Base-by-base conservation (phyloP, 2,329 filamentous ascomycete species). In the Emmonsiellopsis sp. region DNA sequence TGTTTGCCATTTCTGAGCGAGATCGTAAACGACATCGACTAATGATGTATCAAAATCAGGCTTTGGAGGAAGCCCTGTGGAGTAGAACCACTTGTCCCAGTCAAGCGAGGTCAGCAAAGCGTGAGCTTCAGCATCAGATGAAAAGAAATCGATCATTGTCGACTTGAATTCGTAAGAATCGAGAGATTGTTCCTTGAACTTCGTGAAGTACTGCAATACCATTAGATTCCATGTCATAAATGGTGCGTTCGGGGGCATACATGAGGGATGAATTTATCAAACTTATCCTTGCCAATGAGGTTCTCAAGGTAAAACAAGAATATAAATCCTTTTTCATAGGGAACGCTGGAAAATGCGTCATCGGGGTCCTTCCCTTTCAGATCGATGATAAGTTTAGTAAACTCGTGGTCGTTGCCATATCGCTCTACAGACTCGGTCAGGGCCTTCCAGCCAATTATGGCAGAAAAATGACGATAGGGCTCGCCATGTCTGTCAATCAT, bases 261-360 rank as follows among this genome's bases (percentile, higher is more conserved):
- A 69, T 95, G 84, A 13, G 91, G 90, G 64, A 97, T 96, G 71
- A 97, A 98, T 62, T 84, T 86, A 76, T 97, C 88, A 74, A 93
- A 98, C 67, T 87, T 86, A n/a, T 85, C 78, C 56, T 87, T 86
- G 37, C 89, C 88, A 3, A 97, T 79, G 1, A 95, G 75, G 46
- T 85, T 86, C 64, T 98, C 93, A 11, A 98, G 83, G 63, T 91
- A 85, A 70, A 90, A 96, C 45, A 98, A 77, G 69, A 97, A 94
- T 65, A 88, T 87, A 71, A 95, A 97, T 3, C 92, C 92, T 72
- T 98, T 97, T 68, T 97, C 92, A 64, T 98, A 98, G 0, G 93
- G 90, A 36, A 97, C 78, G 31, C 83, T 87, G 60, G 87, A 94
- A 74, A 97, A 98, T 1, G 92, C 88, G 69, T 98, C 93, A 68